These are phyloP conservation scores for Aquilaria malaccensis DNA, from an alignment of 345 rosid species.

Conservation along the genomic window DNA sequence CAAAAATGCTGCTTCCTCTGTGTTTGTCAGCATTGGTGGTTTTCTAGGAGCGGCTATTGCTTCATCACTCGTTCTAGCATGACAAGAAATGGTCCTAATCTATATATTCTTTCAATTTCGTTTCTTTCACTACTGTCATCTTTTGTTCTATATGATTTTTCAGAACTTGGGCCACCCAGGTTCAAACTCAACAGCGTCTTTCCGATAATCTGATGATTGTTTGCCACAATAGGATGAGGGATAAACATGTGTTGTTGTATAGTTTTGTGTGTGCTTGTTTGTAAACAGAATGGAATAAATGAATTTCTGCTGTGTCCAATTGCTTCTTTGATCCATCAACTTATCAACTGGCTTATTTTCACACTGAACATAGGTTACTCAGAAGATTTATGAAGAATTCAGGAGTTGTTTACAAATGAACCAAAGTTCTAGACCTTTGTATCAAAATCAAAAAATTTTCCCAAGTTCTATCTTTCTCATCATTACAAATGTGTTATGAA, in stretches of 20 bases:
- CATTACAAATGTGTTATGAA: constrained; percentile 66
- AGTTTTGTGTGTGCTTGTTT: constrained; percentile 13
- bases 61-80: constrained; percentile 36
- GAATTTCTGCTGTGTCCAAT: background rate
- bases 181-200: background rate
- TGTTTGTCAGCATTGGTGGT: constrained; percentile 19
- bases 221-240: constrained; percentile 5
- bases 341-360: no score
- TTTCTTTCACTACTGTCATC: background rate
- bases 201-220: constrained; percentile 5
- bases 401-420: no score
- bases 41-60: constrained; percentile 42
- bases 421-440: no score
- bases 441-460: constrained; percentile 51
- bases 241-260: constrained; percentile 12
- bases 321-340: background rate
- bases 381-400: constrained; percentile 8
- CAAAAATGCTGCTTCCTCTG: constrained; percentile 38
- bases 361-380: background rate
- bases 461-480: constrained; percentile 85
- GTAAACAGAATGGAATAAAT: constrained; percentile 17
- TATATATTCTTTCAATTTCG: background rate
- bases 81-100: constrained; percentile 8
- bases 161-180: constrained; percentile 5
- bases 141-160: constrained; percentile 21